Conservation (phyloP, 140 eudicot species). For the Flaveria floridana region DNA sequence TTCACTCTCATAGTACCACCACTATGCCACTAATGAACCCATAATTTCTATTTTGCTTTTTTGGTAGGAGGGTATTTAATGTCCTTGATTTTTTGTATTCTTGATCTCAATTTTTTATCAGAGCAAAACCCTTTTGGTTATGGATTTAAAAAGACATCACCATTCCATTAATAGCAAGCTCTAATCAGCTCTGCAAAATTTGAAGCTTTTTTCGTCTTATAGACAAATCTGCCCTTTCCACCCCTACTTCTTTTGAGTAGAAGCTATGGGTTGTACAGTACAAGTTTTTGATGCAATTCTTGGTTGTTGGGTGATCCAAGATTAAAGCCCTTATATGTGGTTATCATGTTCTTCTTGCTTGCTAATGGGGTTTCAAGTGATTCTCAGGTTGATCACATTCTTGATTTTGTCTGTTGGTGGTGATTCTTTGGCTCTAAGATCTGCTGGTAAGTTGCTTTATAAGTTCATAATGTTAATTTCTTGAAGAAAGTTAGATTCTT, state of each 20-base stretch:
- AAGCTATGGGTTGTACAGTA: constrained; percentile 34
- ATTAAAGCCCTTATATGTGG: constrained; percentile 29
- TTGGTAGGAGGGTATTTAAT: constrained; percentile 24
- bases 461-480: neutral
- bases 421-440: constrained; percentile 46
- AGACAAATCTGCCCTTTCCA: constrained; percentile 22
- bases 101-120: constrained; percentile 14
- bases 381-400: constrained; percentile 39
- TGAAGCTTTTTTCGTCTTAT: constrained; percentile 19
- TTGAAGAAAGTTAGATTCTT: constrained; percentile 10
- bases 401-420: constrained; percentile 40
- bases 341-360: constrained; percentile 29
- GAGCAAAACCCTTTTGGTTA: constrained; percentile 15
- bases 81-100: constrained; percentile 16
- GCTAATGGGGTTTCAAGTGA: constrained; percentile 56
- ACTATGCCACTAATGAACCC: constrained; percentile 32
- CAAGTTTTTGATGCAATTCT: constrained; percentile 21
- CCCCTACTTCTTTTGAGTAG: constrained; percentile 13
- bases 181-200: constrained; percentile 33
- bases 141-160: constrained; percentile 30
- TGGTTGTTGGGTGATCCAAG: constrained; percentile 37
- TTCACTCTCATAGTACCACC: constrained; percentile 28
- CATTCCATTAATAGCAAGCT: constrained; percentile 35
- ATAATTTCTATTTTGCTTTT: constrained; percentile 26
- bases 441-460: constrained; percentile 57